Evolutionary conservation across 1,139 yeast species (phyloP), one percentile per base, ranked within the genome.

Genomic region (Arxiozyma heterogenica): DNA sequence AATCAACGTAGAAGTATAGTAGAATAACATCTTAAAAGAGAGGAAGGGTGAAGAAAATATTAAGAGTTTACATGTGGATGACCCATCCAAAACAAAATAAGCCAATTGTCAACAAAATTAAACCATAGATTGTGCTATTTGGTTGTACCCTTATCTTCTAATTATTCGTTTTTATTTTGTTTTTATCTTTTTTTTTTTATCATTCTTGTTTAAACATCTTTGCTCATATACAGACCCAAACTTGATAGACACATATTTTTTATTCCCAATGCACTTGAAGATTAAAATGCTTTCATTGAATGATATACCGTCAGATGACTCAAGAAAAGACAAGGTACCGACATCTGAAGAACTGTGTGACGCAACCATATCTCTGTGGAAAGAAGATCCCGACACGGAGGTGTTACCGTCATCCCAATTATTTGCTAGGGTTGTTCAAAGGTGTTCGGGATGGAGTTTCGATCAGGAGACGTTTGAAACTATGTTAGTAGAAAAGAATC

Each of bases 361-460:
- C 52, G 80, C 76, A 44, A 82, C 85, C 27, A 78, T 84, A 51
- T 73, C 75, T 9, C 69, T 84, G 22, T 86, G 94, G 93, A 82
- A 80, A 60, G 76, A 77, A 56, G 89, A 85, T 61, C 83, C 89
- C 1, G 41, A 45, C 20, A 45, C 47, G 3, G 47, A 45, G 18
- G 41, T 41, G 11, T 30, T 22, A 4, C 41, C 47, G 9, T 30
- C 41, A 4, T 22, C 41, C 2, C 41, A 25, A 18, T 30, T 27
- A 8, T 45, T 45, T 30, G 17, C 17, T 0, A 63, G 77, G 23
- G 73, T 87, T 46, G 81, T 80, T 60, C 59, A 67, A 45, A 71
- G 74, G 53, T 78, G 85, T 60, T 79, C 82, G 1, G 73, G 72
- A 51, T 87, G 95, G 95, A 64, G 77, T 7, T 65, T 86, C 18